Evolutionary conservation across 139 green algal species (phyloP), one percentile per base, ranked within the genome.

Genomic region (Chlorella sp.): DNA sequence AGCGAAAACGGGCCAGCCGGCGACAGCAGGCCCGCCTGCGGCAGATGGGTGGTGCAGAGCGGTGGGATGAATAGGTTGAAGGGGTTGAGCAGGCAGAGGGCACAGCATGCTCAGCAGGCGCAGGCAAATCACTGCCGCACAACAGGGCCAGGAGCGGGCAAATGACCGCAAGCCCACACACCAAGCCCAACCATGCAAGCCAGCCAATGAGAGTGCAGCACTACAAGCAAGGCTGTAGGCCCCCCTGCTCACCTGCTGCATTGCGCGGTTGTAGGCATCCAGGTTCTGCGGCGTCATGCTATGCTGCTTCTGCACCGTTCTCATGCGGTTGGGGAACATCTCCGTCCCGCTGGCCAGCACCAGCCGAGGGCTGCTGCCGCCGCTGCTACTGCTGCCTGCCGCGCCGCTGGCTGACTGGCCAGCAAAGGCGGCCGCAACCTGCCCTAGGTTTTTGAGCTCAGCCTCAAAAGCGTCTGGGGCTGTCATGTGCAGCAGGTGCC

Each of bases 401-500:
- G n/a, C 44, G 13, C 20, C 16, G 26, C 28, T 26, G 11, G 44
- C 47, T 34, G 39, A 11, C 32, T 9, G 12, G 72, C 11, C 60
- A 12, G 28, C 26, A 7, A 36, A 63, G 7, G 36, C 78, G 1
- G 28, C 39, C 17, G 16, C 38, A 6, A 62, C 78, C 1, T 39
- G 38, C 26, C n/a, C 18, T 11, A 83, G 62, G 28, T 30, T 23
- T 20, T 3, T 9, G 21, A 85, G 67, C 55, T 69, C 15, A 9
- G 36, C 28, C 30, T 44, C 51, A 70, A 80, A 85, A 12, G 62
- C 81, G 5, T 51, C 28, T 12, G 68, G 55, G 1, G 65, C 25
- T 12, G 51, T 85, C 25, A 72, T n/a, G 36, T 80, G 69, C 36
- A 85, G 69, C 51, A 85, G 36, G 81, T 85, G 81, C 81, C 81